phyloP scores from a whole-genome alignment of 2,329 filamentous ascomycete genomes.

The Aspergillus fischeri region DNA sequence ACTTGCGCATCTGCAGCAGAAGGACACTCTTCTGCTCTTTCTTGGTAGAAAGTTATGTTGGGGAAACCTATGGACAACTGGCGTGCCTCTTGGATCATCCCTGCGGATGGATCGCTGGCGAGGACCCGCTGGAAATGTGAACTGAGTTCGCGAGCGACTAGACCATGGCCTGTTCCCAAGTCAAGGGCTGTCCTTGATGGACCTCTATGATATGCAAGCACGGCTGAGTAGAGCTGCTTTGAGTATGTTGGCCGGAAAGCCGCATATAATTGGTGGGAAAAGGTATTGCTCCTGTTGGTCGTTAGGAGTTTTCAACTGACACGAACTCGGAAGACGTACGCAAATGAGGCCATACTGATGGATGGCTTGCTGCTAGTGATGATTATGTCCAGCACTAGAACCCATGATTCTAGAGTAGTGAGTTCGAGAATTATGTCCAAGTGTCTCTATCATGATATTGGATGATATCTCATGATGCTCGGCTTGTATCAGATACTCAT shows the following conservation, averaged over 20 bases:
- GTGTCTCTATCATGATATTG: not conserved
- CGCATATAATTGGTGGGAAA: conserved; percentile 3
- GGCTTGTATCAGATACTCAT: not conserved
- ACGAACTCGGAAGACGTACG: not conserved
- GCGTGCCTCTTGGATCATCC: conserved; percentile 29
- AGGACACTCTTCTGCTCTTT: conserved; percentile 51
- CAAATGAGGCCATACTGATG: not conserved
- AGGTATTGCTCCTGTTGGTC: conserved; percentile 1
- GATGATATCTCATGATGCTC: not conserved
- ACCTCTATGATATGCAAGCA: conserved; percentile 1
- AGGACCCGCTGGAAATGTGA: not conserved
- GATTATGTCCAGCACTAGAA: not conserved
- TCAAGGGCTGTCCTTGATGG: not conserved
- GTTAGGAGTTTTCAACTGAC: not conserved
- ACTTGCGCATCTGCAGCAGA: conserved; percentile 49
- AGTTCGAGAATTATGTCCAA: not conserved
- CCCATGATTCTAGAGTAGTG: not conserved
- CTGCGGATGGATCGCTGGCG: conserved; percentile 9
- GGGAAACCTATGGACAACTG: conserved; percentile 11
- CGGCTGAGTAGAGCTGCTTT: not conserved
- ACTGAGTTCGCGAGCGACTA: conserved; percentile 3
- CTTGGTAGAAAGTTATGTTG: conserved; percentile 50
- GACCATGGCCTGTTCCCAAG: conserved; percentile 6
- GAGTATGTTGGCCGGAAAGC: conserved; percentile 5
- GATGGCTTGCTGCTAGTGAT: not conserved